A percentile compares a stretch with the other conserved stretches of the same genome.
phyloP scores from a whole-genome alignment of 202 grass and related monocot genomes.

The Hordeum pubiflorum region DNA sequence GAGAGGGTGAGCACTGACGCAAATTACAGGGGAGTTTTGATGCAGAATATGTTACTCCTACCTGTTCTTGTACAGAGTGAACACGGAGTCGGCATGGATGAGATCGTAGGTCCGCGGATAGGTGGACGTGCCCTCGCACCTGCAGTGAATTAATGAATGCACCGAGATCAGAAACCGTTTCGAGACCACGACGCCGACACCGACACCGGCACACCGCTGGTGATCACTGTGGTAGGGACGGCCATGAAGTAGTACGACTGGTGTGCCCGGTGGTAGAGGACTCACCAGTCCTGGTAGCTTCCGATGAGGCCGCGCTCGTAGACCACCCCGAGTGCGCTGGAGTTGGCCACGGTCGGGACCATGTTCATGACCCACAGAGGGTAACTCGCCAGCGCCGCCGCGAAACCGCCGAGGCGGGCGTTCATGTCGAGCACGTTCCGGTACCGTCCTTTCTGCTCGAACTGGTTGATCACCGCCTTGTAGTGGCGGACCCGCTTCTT shows the following conservation, averaged over 20 bases:
- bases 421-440: constrained; percentile 95
- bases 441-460: constrained; percentile 69
- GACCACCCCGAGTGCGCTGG: constrained; percentile 57
- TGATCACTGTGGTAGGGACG: background rate
- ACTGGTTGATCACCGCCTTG: constrained; percentile 54
- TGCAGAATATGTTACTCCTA: constrained; percentile 9
- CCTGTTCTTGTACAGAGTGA: constrained; percentile 73
- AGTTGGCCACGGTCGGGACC: constrained; percentile 44
- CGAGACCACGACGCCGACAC: constrained; percentile 5
- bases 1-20: background rate
- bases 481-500: constrained; percentile 59
- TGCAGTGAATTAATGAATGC: constrained; percentile 21
- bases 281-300: constrained; percentile 86
- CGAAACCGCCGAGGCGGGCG: constrained; percentile 65
- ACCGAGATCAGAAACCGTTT: constrained; percentile 2
- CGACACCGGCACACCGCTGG: background rate
- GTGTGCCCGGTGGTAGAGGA: background rate
- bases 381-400: constrained; percentile 52
- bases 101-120: constrained; percentile 84
- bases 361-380: constrained; percentile 93
- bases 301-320: constrained; percentile 92
- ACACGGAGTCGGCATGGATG: constrained; percentile 63
- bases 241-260: background rate
- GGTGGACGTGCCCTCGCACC: constrained; percentile 85
- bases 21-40: background rate